Conservation (phyloP, 1,284 basidiomycete genomes). For the Sporisorium scitamineum region DNA sequence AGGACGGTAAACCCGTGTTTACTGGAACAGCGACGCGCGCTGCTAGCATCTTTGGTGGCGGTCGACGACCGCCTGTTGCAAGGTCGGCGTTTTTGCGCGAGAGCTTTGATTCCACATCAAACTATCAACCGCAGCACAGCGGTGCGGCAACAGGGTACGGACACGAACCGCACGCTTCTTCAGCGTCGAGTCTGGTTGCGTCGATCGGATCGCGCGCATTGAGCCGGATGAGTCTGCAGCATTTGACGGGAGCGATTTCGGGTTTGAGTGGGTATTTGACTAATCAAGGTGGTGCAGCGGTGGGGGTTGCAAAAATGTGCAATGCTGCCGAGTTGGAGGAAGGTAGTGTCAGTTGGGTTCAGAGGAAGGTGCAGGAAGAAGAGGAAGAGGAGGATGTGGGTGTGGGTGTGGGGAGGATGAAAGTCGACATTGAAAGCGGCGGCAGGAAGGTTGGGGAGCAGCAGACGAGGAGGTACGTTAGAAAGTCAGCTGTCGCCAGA, state of each 20-base stretch:
- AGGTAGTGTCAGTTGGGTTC: not conserved
- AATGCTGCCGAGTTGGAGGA: slow-evolving; percentile 6
- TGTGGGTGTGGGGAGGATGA: not conserved
- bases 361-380: not conserved
- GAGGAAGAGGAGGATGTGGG: slow-evolving; percentile 13
- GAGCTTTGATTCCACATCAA: slow-evolving; percentile 37
- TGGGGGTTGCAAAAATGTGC: slow-evolving; percentile 53
- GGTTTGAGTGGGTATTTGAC: slow-evolving; percentile 57
- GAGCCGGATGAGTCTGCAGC: slow-evolving; percentile 53
- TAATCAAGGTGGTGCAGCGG: slow-evolving; percentile 38
- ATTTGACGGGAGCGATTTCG: slow-evolving; percentile 52
- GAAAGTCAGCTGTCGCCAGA: slow-evolving; percentile 14
- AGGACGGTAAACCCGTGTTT: slow-evolving; percentile 29
- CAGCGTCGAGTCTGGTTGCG: slow-evolving; percentile 27
- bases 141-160: slow-evolving; percentile 7
- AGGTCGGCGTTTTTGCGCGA: slow-evolving; percentile 53
- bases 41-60: slow-evolving; percentile 34
- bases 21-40: not conserved
- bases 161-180: slow-evolving; percentile 22
- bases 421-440: slow-evolving; percentile 15
- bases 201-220: slow-evolving; percentile 44
- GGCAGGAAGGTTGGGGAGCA: slow-evolving; percentile 1
- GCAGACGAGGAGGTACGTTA: slow-evolving; percentile 21
- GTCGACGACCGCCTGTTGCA: slow-evolving; percentile 50
- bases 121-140: not conserved